A percentile compares a stretch with the other conserved stretches of the same genome.
These are phyloP conservation scores for Leptomonas pyrrhocoris DNA, from an alignment of 208 protist genomes.

Conservation along the genomic window DNA sequence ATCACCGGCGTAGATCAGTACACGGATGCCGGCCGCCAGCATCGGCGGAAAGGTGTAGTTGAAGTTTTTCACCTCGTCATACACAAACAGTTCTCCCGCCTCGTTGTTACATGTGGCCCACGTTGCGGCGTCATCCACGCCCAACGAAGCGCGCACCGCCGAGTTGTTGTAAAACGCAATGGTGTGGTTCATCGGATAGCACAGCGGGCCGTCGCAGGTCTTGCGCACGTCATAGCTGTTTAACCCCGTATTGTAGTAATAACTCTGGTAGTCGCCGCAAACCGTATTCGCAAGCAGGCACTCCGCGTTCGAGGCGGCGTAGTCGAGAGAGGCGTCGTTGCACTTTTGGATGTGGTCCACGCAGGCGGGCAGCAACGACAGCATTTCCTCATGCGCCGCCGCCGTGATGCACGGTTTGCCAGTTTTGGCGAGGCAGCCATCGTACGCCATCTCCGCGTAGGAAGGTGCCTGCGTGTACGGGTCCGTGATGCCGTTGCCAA, in stretches of 20 bases:
- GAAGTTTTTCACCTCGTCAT: slow-evolving; percentile 76
- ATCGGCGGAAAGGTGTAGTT: slow-evolving; percentile 60
- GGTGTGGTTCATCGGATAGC: slow-evolving; percentile 79
- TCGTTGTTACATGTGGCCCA: slow-evolving; percentile 75
- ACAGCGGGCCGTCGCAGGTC: slow-evolving; percentile 55
- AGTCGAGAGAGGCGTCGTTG: neutral
- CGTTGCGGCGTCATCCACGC: slow-evolving; percentile 30
- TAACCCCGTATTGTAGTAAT: neutral
- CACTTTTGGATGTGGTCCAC: neutral
- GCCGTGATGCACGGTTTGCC: slow-evolving; percentile 60
- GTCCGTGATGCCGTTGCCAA: slow-evolving; percentile 93
- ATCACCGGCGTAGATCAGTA: slow-evolving; percentile 92
- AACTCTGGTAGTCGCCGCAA: neutral
- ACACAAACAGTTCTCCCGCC: slow-evolving; percentile 50
- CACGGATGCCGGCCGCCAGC: slow-evolving; percentile 62
- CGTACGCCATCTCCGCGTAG: slow-evolving; percentile 67
- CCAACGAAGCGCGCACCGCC: slow-evolving; percentile 53
- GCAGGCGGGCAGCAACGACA: slow-evolving; percentile 4
- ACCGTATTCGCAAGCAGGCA: neutral
- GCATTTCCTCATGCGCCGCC: slow-evolving; percentile 46
- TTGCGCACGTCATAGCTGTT: slow-evolving; percentile 89
- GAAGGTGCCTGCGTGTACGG: slow-evolving; percentile 71
- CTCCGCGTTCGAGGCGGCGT: neutral
- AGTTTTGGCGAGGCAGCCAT: slow-evolving; percentile 54
- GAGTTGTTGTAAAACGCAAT: slow-evolving; percentile 49